Percentiles rank a stretch among this genome's conserved stretches.
These are phyloP conservation scores for Hebeloma cylindrosporum DNA, from an alignment of 768 basidiomycete genomes.

Conservation along the genomic window DNA sequence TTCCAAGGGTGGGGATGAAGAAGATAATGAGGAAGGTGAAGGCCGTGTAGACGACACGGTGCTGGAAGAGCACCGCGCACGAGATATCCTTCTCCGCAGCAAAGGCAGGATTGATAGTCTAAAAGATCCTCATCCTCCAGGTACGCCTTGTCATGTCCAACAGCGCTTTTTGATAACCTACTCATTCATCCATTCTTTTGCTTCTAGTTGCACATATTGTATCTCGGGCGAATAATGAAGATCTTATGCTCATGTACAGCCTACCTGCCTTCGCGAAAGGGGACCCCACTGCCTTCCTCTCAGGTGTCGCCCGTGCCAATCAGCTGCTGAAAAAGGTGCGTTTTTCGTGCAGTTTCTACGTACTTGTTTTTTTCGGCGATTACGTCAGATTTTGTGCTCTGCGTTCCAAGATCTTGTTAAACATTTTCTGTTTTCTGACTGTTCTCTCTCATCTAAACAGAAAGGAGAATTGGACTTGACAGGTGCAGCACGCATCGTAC, in stretches of 20 bases:
- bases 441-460: constrained; percentile 35
- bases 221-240: constrained; percentile 66
- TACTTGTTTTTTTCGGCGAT: constrained; percentile 5
- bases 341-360: no score
- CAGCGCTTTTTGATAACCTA: constrained; percentile 7
- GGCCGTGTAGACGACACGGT: no score
- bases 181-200: constrained; percentile 12
- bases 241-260: constrained; percentile 87
- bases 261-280: constrained; percentile 76
- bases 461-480: constrained; percentile 70
- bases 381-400: constrained; percentile 9
- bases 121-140: constrained; percentile 72
- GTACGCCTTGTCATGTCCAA: constrained; percentile 41
- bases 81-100: constrained; percentile 77
- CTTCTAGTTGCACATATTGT: constrained; percentile 66
- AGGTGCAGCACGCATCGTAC: constrained; percentile 72
- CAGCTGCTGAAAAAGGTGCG: constrained; percentile 77
- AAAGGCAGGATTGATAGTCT: constrained; percentile 82
- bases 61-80: constrained; percentile 44
- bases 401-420: constrained; percentile 9
- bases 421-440: constrained; percentile 6
- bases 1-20: no score
- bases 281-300: constrained; percentile 71
- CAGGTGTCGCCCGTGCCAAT: constrained; percentile 71
- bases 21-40: constrained; percentile 38